Evolutionary conservation across 2,329 filamentous ascomycete genomes (phyloP).

Genomic region (Fusarium albidum): DNA sequence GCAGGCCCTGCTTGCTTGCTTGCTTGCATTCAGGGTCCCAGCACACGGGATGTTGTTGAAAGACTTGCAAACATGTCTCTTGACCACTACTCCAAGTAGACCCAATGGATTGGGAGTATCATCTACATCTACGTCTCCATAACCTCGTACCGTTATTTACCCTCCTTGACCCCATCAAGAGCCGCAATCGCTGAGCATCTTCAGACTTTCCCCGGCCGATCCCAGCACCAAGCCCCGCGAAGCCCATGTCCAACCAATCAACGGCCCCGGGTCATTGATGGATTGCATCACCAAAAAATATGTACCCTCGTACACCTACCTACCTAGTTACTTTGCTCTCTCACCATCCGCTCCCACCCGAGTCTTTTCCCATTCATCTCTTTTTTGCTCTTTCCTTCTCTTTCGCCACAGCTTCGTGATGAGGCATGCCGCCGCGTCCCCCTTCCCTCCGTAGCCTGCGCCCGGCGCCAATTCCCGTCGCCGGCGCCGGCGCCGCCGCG

Average conservation of each 20-base stretch:
- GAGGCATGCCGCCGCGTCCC: slow-evolving; percentile 68
- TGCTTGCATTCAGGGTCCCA: too few species aligned
- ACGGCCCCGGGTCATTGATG: slow-evolving; percentile 1
- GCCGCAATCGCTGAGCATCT: too few species aligned
- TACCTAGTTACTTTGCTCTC: too few species aligned
- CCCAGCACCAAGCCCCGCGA: slow-evolving; percentile 30
- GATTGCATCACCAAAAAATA: slow-evolving; percentile 42
- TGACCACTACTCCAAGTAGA: too few species aligned
- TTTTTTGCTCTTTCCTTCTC: background rate
- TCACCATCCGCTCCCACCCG: slow-evolving; percentile 2
- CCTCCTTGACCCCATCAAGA: too few species aligned
- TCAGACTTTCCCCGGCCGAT: background rate
- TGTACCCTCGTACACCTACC: slow-evolving; percentile 10
- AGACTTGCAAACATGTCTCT: too few species aligned
- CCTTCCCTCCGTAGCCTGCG: slow-evolving; percentile 36
- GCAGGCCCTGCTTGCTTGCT: too few species aligned
- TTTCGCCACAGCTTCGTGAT: slow-evolving; percentile 52
- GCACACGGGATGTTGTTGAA: too few species aligned
- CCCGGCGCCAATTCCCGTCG: slow-evolving; percentile 32
- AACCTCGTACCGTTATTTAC: too few species aligned
- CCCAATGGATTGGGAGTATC: too few species aligned
- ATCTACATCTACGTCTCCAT: too few species aligned
- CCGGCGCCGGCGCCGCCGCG: slow-evolving; percentile 4
- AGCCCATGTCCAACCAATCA: slow-evolving; percentile 22
- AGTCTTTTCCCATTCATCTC: background rate